These are phyloP conservation scores for Colletotrichum karsti DNA, from an alignment of 2,329 filamentous ascomycete genomes.

Conservation along the genomic window DNA sequence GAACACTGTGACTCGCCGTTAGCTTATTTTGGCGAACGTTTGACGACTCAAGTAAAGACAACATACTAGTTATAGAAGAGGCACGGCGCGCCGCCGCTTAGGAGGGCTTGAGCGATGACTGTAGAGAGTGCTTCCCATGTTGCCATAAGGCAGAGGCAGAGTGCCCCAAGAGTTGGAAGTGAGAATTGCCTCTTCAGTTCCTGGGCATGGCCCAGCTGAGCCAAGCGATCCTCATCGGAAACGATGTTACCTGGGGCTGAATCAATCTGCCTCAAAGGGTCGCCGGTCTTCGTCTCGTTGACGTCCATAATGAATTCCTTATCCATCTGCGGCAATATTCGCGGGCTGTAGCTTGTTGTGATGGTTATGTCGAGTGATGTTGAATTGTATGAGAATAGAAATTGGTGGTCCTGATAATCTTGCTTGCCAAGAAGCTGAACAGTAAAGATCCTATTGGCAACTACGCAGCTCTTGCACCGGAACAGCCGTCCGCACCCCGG, in stretches of 20 bases:
- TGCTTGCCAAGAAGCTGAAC: not conserved
- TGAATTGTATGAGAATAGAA: not conserved
- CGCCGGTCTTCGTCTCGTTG: not conserved
- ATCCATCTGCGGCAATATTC: not conserved
- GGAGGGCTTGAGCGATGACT: slow-evolving; percentile 52
- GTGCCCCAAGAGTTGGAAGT: slow-evolving; percentile 50
- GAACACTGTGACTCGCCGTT: slow-evolving; percentile 39
- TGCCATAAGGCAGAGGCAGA: slow-evolving; percentile 58
- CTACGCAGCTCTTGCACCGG: not conserved
- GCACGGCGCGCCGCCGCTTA: slow-evolving; percentile 54
- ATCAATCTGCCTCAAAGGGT: not conserved
- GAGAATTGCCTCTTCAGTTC: slow-evolving; percentile 45
- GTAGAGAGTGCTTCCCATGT: slow-evolving; percentile 59
- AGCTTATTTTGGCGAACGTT: not conserved
- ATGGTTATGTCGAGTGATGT: not conserved
- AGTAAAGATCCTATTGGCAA: not conserved
- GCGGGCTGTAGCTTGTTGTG: not conserved
- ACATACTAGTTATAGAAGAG: slow-evolving; percentile 53
- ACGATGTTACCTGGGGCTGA: not conserved
- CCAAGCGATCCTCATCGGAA: slow-evolving; percentile 34
- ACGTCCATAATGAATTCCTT: not conserved
- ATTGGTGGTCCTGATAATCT: not conserved
- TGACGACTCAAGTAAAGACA: no score
- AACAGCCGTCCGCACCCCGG: not conserved
- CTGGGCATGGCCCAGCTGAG: slow-evolving; percentile 37